Conservation (phyloP, 2,329 filamentous ascomycete genomes). For the Camptophora hylomeconis region DNA sequence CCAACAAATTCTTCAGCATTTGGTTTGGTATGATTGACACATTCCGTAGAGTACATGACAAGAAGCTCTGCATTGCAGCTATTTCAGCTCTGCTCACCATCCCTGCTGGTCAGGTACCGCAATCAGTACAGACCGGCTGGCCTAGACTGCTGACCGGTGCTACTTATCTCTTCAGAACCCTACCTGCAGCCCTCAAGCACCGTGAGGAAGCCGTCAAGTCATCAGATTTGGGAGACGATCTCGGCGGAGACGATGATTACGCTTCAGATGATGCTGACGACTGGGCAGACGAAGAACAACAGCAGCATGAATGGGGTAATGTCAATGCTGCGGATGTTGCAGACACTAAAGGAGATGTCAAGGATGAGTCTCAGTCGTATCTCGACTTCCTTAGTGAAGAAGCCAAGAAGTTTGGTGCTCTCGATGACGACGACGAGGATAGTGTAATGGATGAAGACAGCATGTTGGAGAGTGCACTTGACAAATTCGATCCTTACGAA, state of each 20-base stretch:
- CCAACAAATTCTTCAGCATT: constrained; percentile 95
- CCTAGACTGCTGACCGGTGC: constrained; percentile 79
- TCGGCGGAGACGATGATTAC: constrained; percentile 62
- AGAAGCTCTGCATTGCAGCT: constrained; percentile 92
- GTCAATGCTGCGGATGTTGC: constrained; percentile 51
- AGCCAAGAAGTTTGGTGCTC: constrained; percentile 71
- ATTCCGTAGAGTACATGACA: constrained; percentile 91
- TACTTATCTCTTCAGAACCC: constrained; percentile 78
- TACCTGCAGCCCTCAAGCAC: constrained; percentile 78
- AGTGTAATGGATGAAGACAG: constrained; percentile 88
- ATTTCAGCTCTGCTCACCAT: constrained; percentile 77
- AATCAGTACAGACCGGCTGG: constrained; percentile 93
- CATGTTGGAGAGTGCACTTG: constrained; percentile 81
- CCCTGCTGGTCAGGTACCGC: constrained; percentile 66
- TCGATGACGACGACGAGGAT: constrained; percentile 62
- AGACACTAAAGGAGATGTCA: constrained; percentile 48
- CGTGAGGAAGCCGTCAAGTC: constrained; percentile 85
- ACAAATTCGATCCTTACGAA: constrained; percentile 88
- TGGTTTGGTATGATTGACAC: constrained; percentile 96
- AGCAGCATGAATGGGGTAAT: constrained; percentile 43
- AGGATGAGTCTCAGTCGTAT: constrained; percentile 87
- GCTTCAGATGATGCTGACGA: constrained; percentile 59
- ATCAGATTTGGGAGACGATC: constrained; percentile 38
- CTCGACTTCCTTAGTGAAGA: constrained; percentile 92
- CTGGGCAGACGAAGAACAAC: constrained; percentile 53